phyloP scores from a whole-genome alignment of 805 yeast genomes.

The Lipomyces anomalus region DNA sequence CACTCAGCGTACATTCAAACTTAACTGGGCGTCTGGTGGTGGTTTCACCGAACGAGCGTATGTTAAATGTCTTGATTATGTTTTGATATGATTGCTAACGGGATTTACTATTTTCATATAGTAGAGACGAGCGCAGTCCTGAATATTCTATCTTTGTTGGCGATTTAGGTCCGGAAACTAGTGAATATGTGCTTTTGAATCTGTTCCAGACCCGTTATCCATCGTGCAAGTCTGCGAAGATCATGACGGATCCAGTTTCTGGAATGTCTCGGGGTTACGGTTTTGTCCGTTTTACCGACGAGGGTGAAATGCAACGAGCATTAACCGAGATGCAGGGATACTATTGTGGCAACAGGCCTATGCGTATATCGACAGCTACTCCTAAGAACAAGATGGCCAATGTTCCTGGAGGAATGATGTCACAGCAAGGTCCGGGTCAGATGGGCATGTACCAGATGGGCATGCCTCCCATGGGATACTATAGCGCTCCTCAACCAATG shows the following conservation, averaged over 20 bases:
- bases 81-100: not conserved
- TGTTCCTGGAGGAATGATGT: constrained; percentile 27
- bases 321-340: constrained; percentile 77
- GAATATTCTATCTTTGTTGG: constrained; percentile 80
- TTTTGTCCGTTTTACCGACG: constrained; percentile 68
- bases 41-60: constrained; percentile 29
- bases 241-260: constrained; percentile 68
- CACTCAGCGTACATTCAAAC: constrained; percentile 51
- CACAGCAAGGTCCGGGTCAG: constrained; percentile 28
- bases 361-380: constrained; percentile 68
- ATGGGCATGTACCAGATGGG: constrained; percentile 30
- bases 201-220: constrained; percentile 65
- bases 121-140: constrained; percentile 31
- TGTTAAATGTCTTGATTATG: not conserved
- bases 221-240: constrained; percentile 67
- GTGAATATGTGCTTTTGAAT: constrained; percentile 59
- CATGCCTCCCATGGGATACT: constrained; percentile 31
- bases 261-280: constrained; percentile 80
- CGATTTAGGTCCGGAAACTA: constrained; percentile 68
- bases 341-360: constrained; percentile 64
- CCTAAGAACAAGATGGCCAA: constrained; percentile 40
- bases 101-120: no score
- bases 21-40: constrained; percentile 76
- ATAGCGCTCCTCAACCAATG: constrained; percentile 33
- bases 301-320: constrained; percentile 65